A percentile compares a stretch with the other conserved stretches of the same genome.
Conservation (phyloP, 2,329 filamentous ascomycete genomes). For the Fusarium solani-melongenae region DNA sequence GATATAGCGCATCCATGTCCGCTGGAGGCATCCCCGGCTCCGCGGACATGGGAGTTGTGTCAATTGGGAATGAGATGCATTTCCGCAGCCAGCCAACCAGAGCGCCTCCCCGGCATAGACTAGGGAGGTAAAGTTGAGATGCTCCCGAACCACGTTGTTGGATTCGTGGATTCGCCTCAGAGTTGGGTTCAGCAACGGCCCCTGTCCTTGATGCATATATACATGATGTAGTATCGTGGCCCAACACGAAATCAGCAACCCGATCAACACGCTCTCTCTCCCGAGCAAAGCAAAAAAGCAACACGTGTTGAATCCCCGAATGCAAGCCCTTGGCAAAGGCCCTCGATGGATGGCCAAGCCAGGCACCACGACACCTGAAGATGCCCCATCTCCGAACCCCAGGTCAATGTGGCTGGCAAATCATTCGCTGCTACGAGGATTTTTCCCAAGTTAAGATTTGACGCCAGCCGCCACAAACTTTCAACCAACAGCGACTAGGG, state of each 20-base stretch:
- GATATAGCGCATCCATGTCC: slow-evolving; percentile 24
- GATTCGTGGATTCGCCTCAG: slow-evolving; percentile 19
- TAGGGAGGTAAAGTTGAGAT: slow-evolving; percentile 15
- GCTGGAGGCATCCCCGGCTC: neutral
- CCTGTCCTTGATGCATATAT: slow-evolving; percentile 7
- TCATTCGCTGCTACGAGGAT: slow-evolving; percentile 16
- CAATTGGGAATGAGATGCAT: slow-evolving; percentile 22
- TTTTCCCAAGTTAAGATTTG: slow-evolving; percentile 34
- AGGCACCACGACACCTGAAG: slow-evolving; percentile 14
- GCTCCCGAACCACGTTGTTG: slow-evolving; percentile 25
- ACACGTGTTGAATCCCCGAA: slow-evolving; percentile 3
- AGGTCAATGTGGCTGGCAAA: slow-evolving; percentile 19
- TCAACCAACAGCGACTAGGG: slow-evolving; percentile 18
- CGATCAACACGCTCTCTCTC: neutral
- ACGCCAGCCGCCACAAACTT: slow-evolving; percentile 36
- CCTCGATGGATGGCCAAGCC: slow-evolving; percentile 6
- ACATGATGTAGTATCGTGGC: neutral
- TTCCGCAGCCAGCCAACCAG: slow-evolving; percentile 17
- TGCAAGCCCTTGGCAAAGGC: slow-evolving; percentile 15
- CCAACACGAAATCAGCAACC: slow-evolving; percentile 9
- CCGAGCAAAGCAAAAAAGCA: slow-evolving; percentile 8
- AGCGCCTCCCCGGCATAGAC: slow-evolving; percentile 2
- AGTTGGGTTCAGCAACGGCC: slow-evolving; percentile 1
- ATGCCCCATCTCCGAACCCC: slow-evolving; percentile 19
- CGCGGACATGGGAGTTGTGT: slow-evolving; percentile 11